phyloP scores from a whole-genome alignment of 2,329 filamentous ascomycete species.

The Aspergillus puulaauensis region DNA sequence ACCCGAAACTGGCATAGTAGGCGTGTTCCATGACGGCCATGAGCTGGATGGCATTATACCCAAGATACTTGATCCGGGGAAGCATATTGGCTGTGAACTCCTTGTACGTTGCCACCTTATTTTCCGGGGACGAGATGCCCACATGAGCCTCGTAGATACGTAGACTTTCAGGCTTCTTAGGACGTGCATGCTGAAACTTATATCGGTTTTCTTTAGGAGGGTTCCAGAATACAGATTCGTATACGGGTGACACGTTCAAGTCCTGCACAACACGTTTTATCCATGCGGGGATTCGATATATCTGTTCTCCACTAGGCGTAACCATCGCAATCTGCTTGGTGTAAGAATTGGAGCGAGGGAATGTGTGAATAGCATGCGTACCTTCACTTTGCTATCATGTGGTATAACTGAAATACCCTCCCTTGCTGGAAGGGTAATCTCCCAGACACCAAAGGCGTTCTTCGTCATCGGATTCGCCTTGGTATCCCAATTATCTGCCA shows the following conservation, averaged over 20 bases:
- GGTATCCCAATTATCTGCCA: constrained; percentile 78
- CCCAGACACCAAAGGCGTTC: constrained; percentile 81
- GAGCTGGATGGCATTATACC: constrained; percentile 96
- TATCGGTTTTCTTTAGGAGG: constrained; percentile 76
- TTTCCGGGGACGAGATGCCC: constrained; percentile 90
- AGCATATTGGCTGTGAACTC: constrained; percentile 94
- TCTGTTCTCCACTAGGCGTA: constrained; percentile 72
- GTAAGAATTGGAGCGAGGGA: not conserved
- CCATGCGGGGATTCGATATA: constrained; percentile 91
- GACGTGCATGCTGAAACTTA: constrained; percentile 77
- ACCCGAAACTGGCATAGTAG: constrained; percentile 98
- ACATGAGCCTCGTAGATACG: constrained; percentile 99
- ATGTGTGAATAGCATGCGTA: constrained; percentile 38
- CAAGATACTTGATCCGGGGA: constrained; percentile 82
- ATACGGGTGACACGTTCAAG: constrained; percentile 80
- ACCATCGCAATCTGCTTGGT: constrained; percentile 72
- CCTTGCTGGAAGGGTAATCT: constrained; percentile 71
- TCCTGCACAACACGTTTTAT: constrained; percentile 98
- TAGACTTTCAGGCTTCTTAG: constrained; percentile 79
- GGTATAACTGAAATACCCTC: constrained; percentile 76
- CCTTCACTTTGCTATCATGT: constrained; percentile 96
- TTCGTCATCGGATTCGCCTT: constrained; percentile 84
- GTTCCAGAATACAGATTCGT: constrained; percentile 97
- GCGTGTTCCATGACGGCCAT: constrained; percentile 99
- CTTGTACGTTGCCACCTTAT: constrained; percentile 89